phyloP scores from a whole-genome alignment of 2,329 filamentous ascomycete genomes.

The Cryphonectria parasitica region DNA sequence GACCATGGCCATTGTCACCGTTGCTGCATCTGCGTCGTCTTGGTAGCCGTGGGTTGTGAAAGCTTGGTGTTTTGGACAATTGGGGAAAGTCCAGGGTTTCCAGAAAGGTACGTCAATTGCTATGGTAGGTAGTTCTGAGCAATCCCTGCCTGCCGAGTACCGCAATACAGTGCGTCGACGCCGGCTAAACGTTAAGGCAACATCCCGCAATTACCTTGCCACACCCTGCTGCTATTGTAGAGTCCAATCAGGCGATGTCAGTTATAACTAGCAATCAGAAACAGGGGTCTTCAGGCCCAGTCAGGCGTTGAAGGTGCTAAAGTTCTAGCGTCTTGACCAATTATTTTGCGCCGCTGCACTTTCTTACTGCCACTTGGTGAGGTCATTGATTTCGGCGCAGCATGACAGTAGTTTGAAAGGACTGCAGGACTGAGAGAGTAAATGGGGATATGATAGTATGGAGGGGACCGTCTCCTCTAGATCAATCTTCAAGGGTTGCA shows the following conservation, averaged over 20 bases:
- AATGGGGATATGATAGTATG: not conserved
- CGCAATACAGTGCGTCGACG: not conserved
- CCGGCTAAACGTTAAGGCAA: not conserved
- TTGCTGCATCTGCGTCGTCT: constrained; percentile 27
- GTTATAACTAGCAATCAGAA: constrained; percentile 9
- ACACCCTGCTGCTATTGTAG: not conserved
- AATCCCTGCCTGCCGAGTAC: constrained; percentile 3
- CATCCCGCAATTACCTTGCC: not conserved
- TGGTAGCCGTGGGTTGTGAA: constrained; percentile 13
- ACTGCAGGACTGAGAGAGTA: not conserved
- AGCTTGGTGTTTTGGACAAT: constrained; percentile 16
- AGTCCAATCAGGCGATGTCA: constrained; percentile 18
- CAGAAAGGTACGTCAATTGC: not conserved
- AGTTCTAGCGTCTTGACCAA: not conserved
- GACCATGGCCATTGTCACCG: constrained; percentile 31
- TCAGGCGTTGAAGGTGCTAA: not conserved
- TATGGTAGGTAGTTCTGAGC: not conserved
- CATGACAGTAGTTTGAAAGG: not conserved
- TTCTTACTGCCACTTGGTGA: constrained; percentile 5
- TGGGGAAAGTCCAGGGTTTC: not conserved
- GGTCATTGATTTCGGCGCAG: constrained; percentile 23
- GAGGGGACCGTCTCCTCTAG: not conserved
- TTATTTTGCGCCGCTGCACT: not conserved
- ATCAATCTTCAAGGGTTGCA: not conserved
- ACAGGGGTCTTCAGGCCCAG: not conserved